These are phyloP conservation scores for Takashimella koratensis DNA, from an alignment of 1,284 basidiomycete species.

Conservation along the genomic window DNA sequence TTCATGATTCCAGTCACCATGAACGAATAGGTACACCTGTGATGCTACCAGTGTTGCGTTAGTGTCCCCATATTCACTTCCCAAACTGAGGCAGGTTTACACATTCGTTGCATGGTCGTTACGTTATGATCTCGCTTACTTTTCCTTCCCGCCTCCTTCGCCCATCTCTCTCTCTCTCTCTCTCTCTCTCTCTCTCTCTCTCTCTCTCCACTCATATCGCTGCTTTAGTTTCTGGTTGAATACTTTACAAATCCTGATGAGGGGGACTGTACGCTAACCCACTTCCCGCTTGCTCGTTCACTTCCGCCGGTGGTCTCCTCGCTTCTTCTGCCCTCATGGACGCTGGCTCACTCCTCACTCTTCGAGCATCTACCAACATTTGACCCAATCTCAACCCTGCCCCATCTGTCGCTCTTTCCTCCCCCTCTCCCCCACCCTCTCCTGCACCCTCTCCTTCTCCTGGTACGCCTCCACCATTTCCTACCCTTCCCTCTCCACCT, in stretches of 20 bases:
- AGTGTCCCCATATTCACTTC: no score
- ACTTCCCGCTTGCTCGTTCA: neutral
- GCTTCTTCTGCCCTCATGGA: neutral
- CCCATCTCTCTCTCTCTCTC: neutral
- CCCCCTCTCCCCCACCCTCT: constrained; percentile 1
- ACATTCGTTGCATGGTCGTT: no score
- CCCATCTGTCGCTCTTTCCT: constrained; percentile 3
- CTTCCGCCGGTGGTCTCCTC: neutral
- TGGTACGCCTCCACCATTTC: neutral
- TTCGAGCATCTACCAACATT: no score
- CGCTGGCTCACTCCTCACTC: neutral
- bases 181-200: neutral
- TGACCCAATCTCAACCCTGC: no score
- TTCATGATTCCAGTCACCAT: no score
- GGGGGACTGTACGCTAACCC: constrained; percentile 8
- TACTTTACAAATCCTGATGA: constrained; percentile 6
- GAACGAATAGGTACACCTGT: no score
- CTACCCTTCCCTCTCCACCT: no score
- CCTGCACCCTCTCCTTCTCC: neutral
- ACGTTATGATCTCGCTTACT: neutral
- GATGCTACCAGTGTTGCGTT: no score
- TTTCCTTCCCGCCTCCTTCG: neutral
- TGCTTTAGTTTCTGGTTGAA: neutral
- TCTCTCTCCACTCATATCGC: neutral
- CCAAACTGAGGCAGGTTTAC: no score